Conservation (phyloP, 306 rosid genomes). For the Oxytropis ochrocephala region DNA sequence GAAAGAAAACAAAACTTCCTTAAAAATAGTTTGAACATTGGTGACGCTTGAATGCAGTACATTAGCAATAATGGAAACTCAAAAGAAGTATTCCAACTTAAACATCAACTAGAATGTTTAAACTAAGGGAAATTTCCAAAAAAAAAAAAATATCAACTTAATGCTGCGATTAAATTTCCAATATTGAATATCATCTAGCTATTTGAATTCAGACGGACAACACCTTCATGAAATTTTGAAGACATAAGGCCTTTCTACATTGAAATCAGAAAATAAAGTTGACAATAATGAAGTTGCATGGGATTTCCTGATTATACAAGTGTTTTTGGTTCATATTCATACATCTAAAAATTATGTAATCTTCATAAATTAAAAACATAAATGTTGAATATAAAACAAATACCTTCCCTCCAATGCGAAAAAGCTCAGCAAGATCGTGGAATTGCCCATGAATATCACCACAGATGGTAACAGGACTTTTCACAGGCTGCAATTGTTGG, state of each 20-base stretch:
- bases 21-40: neutral
- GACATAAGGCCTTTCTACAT: neutral
- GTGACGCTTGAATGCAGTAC: neutral
- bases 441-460: conserved; percentile 99
- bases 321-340: neutral
- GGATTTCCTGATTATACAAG: neutral
- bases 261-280: neutral
- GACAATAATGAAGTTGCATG: neutral
- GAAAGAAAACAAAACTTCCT: neutral
- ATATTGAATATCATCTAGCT: neutral
- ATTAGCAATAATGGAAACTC: neutral
- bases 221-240: neutral
- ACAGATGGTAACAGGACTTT: conserved; percentile 90
- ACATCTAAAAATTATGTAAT: neutral
- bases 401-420: conserved; percentile 98
- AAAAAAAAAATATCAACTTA: neutral
- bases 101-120: neutral
- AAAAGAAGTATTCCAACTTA: neutral
- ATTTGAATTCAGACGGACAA: neutral
- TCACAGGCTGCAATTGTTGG: conserved; percentile 70
- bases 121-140: neutral
- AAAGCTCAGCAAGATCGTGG: conserved; percentile 97
- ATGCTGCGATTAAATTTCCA: neutral
- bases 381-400: conserved; percentile 6
- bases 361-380: neutral